Evolutionary conservation across 164 flowering plant genomes (phyloP).

Genomic region (Santalum album): DNA sequence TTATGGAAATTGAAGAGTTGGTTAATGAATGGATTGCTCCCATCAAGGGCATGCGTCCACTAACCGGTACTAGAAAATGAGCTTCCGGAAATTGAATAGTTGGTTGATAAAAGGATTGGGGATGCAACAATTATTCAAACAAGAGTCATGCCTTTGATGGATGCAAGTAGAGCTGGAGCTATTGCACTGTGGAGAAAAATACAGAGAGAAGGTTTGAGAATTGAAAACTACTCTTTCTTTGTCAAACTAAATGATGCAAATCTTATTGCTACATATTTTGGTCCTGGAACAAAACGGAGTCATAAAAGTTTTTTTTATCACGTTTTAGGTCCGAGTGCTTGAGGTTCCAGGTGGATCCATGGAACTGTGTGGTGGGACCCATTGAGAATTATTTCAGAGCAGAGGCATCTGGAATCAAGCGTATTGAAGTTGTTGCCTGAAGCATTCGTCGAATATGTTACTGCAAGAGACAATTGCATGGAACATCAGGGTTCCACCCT

Average conservation of each 20-base stretch:
- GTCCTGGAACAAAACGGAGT: too few species aligned
- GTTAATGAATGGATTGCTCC: too few species aligned
- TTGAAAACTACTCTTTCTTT: background rate
- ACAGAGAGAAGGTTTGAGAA: slow-evolving; percentile 68
- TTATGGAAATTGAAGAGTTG: too few species aligned
- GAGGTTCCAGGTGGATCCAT: slow-evolving; percentile 96
- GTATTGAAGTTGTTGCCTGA: slow-evolving; percentile 90
- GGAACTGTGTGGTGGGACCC: slow-evolving; percentile 99
- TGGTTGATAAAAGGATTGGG: slow-evolving; percentile 79
- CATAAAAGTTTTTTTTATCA: background rate
- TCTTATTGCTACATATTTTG: too few species aligned
- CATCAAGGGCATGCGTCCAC: too few species aligned
- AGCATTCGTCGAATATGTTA: slow-evolving; percentile 67
- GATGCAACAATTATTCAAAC: slow-evolving; percentile 70
- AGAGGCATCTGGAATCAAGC: slow-evolving; percentile 93
- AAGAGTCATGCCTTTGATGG: slow-evolving; percentile 72
- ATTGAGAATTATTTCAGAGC: slow-evolving; percentile 90
- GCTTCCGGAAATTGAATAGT: slow-evolving; percentile 57
- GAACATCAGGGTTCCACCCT: slow-evolving; percentile 67
- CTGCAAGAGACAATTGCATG: slow-evolving; percentile 53
- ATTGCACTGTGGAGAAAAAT: slow-evolving; percentile 98
- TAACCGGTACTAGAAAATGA: too few species aligned
- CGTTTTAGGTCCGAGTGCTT: slow-evolving; percentile 78
- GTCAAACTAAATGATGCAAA: too few species aligned
- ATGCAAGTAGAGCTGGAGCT: slow-evolving; percentile 88